Evolutionary conservation across 768 basidiomycete genomes (phyloP).

Genomic region (Antrodiella citrinella): DNA sequence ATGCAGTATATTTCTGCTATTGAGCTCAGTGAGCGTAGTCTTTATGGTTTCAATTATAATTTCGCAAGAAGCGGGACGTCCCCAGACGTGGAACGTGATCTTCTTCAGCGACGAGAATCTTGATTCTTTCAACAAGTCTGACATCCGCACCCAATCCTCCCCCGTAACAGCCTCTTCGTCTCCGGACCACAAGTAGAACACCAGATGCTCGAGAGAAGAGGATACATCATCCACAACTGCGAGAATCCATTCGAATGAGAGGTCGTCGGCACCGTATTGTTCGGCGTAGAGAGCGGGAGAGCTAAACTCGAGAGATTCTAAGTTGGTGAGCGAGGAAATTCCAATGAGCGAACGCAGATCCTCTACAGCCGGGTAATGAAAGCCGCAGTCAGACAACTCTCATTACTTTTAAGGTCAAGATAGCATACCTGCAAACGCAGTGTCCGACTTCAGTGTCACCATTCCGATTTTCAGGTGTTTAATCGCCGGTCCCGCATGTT

Average conservation of each 20-base stretch:
- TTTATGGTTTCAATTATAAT: constrained; percentile 4
- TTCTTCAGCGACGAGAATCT: constrained; percentile 5
- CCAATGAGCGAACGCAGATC: neutral
- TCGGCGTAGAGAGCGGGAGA: constrained; percentile 9
- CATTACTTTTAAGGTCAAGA: neutral
- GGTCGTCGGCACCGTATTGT: constrained; percentile 9
- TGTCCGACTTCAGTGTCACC: constrained; percentile 5
- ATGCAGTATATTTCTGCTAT: constrained; percentile 5
- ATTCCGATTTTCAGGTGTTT: constrained; percentile 11
- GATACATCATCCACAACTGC: neutral
- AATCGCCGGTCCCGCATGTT: constrained; percentile 2
- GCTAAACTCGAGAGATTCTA: constrained; percentile 9
- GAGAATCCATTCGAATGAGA: constrained; percentile 8
- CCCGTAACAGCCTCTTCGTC: constrained; percentile 5
- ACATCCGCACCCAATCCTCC: constrained; percentile 5
- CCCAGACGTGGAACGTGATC: constrained; percentile 10
- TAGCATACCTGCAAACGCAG: constrained; percentile 8
- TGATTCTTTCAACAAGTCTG: neutral
- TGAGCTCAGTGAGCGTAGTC: constrained; percentile 2
- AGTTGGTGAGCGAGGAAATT: constrained; percentile 2
- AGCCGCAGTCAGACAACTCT: neutral
- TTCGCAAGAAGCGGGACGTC: neutral
- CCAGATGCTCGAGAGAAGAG: constrained; percentile 7
- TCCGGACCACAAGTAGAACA: constrained; percentile 9
- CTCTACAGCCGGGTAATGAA: neutral